A percentile compares a stretch with the other conserved stretches of the same genome.
Evolutionary conservation across 352 stramenopile species (phyloP).

Genomic region (Phytophthora pseudosyringae): DNA sequence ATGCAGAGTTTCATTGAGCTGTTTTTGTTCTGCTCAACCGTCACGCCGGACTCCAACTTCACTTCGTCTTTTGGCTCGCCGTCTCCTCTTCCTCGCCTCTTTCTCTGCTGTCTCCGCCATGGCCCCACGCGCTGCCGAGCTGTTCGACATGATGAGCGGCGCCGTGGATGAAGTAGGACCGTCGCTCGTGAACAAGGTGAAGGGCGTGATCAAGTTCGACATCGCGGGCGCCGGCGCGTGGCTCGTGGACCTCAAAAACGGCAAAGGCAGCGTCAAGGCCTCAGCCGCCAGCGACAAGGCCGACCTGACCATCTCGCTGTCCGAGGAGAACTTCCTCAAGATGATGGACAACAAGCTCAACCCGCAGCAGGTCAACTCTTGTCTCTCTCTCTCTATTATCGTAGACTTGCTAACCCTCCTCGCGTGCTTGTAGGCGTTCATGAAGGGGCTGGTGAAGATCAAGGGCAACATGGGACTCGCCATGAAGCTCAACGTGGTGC

Average conservation of each 20-base stretch:
- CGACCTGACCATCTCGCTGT: conserved; percentile 81
- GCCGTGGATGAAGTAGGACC: conserved; percentile 74
- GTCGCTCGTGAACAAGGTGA: conserved; percentile 77
- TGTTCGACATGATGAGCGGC: conserved; percentile 75
- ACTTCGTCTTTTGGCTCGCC: conserved; percentile 22
- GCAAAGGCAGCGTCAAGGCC: conserved; percentile 64
- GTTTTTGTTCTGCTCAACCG: conserved; percentile 13
- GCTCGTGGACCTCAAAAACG: conserved; percentile 84
- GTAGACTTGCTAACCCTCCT: conserved; percentile 4
- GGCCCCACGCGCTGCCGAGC: conserved; percentile 53
- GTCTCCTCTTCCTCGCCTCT: not conserved
- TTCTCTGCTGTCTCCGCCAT: conserved; percentile 21
- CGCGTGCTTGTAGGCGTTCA: conserved; percentile 72
- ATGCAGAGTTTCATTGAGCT: no score
- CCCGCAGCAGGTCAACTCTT: conserved; percentile 67
- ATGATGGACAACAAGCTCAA: conserved; percentile 91
- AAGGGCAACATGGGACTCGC: conserved; percentile 95
- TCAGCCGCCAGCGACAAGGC: conserved; percentile 61
- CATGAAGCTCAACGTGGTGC: conserved; percentile 94
- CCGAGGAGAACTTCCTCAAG: conserved; percentile 76
- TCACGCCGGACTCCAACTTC: conserved; percentile 35
- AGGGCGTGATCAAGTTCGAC: conserved; percentile 86
- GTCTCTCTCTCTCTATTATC: not conserved
- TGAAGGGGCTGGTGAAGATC: conserved; percentile 95
- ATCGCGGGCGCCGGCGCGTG: conserved; percentile 67